A percentile compares a stretch with the other conserved stretches of the same genome.
Evolutionary conservation across 108 stramenopile genomes (phyloP).

Genomic region (Schizochytrium sp.): DNA sequence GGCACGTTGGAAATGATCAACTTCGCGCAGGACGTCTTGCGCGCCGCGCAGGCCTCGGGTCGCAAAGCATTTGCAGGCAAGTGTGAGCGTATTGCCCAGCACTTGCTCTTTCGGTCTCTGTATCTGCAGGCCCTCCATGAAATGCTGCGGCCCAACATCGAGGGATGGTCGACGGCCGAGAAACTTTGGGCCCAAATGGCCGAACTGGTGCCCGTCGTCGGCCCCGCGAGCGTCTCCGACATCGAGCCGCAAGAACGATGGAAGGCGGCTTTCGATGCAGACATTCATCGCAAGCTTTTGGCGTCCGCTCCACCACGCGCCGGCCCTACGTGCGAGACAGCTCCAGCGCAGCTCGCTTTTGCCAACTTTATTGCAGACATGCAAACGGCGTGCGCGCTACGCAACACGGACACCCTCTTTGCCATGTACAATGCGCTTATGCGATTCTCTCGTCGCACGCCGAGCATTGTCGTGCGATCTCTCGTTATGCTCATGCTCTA

Average conservation of each 20-base stretch:
- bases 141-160: neutral
- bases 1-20: neutral
- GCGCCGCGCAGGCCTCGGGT: neutral
- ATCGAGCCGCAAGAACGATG: neutral
- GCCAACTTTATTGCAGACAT: neutral
- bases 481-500: neutral
- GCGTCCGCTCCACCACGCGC: neutral
- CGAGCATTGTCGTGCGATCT: neutral
- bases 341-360: neutral
- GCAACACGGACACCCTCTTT: neutral
- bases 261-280: neutral
- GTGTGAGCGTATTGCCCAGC: neutral
- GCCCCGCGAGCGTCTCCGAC: neutral
- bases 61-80: neutral
- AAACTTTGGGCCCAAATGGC: neutral
- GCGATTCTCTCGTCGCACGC: neutral
- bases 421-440: neutral
- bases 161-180: neutral
- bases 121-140: neutral
- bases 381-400: neutral
- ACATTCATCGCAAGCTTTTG: neutral
- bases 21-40: neutral
- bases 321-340: neutral
- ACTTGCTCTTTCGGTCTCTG: neutral
- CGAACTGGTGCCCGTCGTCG: neutral